Evolutionary conservation across 805 yeast species (phyloP), one percentile per base, ranked within the genome.

Genomic region (Teunomyces tritomae): DNA sequence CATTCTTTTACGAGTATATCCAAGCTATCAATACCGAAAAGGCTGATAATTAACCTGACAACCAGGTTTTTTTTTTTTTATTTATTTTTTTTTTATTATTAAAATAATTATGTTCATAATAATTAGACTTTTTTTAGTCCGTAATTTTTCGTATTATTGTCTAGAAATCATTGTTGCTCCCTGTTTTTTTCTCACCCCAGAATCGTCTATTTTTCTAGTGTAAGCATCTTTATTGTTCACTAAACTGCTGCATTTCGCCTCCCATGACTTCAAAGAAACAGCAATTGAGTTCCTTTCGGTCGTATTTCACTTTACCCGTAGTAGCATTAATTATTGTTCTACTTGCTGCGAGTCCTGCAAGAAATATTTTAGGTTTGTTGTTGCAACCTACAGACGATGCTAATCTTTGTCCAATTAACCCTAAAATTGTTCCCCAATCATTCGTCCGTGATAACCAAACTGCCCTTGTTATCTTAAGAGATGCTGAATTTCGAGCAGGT

Each of bases 371-470:
- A 8, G n/a, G 32, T 13, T 26, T 39, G 6, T 26, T 39, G 34
- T 14, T 29, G 13, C 40, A 43, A 13, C n/a, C 40, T 16, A 43
- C 40, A 11, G 10, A 11, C 13, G 10, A 35, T 4, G 3, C 20
- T 9, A 40, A 43, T 5, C 32, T 43, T 10, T 43, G 46, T 24
- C 39, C 46, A 33, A 43, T 35, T 24, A 24, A 33, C 28, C 27
- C 28, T 27, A 43, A 43, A 26, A 54, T 55, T 14, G 55, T 51
- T 2, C 70, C 72, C 9, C 17, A 13, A 11, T 51, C 63, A 8
- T 79, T 63, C 52, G 47, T 57, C 45, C 36, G 45, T 3, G 70
- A 70, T 51, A 64, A 68, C 48, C 56, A 68, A 3, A 59, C 71
- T 3, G 74, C 61, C 4, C 45, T 59, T 9, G 51, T 43, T n/a